These are phyloP conservation scores for Hyphopichia pseudoburtonii DNA, from an alignment of 1,139 yeast species.

Conservation along the genomic window DNA sequence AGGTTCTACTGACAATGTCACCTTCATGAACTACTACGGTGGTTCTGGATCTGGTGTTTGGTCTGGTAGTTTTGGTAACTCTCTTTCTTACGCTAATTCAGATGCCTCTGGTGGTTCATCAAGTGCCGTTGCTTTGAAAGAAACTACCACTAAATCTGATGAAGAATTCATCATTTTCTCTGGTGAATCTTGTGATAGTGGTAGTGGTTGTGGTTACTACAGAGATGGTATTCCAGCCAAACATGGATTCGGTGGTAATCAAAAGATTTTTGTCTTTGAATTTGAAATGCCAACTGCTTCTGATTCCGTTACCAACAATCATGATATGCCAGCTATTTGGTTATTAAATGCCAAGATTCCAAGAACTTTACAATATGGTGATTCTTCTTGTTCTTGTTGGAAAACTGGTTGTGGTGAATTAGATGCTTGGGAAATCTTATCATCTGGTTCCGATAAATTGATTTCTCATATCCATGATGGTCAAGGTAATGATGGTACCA, in stretches of 20 bases:
- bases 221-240: constrained; percentile 71
- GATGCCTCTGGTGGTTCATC: constrained; percentile 76
- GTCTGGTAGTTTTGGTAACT: constrained; percentile 85
- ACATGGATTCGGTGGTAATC: constrained; percentile 66
- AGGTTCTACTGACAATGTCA: constrained; percentile 59
- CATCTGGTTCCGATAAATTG: constrained; percentile 68
- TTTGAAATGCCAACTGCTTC: constrained; percentile 61
- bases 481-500: constrained; percentile 63
- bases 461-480: constrained; percentile 84
- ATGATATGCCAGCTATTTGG: constrained; percentile 80
- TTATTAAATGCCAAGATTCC: constrained; percentile 74
- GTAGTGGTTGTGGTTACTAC: constrained; percentile 63
- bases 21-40: constrained; percentile 84
- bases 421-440: constrained; percentile 75
- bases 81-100: constrained; percentile 75
- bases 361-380: constrained; percentile 73
- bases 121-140: constrained; percentile 52
- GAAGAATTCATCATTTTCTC: constrained; percentile 64
- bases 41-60: constrained; percentile 83
- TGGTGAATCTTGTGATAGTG: constrained; percentile 52
- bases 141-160: constrained; percentile 54
- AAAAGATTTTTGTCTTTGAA: constrained; percentile 71
- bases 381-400: constrained; percentile 72
- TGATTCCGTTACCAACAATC: constrained; percentile 29
- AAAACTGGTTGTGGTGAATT: constrained; percentile 78